These are phyloP conservation scores for Pichia sp. DNA, from an alignment of 1,139 yeast species.

Conservation along the genomic window DNA sequence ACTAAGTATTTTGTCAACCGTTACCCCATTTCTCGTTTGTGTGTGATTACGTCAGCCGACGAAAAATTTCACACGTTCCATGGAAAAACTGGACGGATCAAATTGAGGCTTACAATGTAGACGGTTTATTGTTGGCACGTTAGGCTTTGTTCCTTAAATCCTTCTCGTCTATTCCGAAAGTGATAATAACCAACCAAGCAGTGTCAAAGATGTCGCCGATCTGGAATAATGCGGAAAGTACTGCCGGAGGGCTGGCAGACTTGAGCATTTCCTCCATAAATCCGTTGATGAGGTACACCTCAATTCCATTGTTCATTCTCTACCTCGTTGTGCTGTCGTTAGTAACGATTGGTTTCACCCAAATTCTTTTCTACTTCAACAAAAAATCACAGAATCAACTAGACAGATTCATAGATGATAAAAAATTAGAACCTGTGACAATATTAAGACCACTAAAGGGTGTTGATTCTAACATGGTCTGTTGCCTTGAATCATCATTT, in stretches of 20 bases:
- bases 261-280: neutral
- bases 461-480: slow-evolving; percentile 69
- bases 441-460: slow-evolving; percentile 85
- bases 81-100: no score
- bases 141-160: no score
- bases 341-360: slow-evolving; percentile 49
- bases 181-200: no score
- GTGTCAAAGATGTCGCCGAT: no score
- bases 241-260: neutral
- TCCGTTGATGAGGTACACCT: neutral
- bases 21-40: no score
- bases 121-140: no score
- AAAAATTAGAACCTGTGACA: slow-evolving; percentile 61
- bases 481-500: slow-evolving; percentile 69
- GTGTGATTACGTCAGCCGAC: no score
- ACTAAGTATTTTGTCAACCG: no score
- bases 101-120: no score
- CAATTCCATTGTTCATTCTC: slow-evolving; percentile 14
- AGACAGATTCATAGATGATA: slow-evolving; percentile 19
- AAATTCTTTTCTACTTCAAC: slow-evolving; percentile 41
- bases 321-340: slow-evolving; percentile 39
- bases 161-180: no score
- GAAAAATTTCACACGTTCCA: no score
- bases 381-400: slow-evolving; percentile 19
- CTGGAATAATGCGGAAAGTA: no score